phyloP scores from a whole-genome alignment of 495 filamentous ascomycete genomes.

The Daldinia grandis region DNA sequence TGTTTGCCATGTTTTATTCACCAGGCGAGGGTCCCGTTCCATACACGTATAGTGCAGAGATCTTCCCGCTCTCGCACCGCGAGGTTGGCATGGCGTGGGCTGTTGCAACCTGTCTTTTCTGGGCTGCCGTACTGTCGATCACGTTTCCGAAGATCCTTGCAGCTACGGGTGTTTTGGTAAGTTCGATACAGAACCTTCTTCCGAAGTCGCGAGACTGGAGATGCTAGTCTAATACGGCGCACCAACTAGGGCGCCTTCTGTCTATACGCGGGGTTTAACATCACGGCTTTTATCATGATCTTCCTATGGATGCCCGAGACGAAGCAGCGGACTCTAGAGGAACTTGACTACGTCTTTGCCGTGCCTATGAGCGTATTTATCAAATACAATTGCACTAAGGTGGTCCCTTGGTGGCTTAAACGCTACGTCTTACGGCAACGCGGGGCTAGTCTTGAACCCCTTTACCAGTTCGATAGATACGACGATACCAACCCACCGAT shows the following conservation, averaged over 20 bases:
- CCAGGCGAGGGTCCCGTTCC: conserved; percentile 77
- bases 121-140: conserved; percentile 76
- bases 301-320: conserved; percentile 82
- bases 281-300: conserved; percentile 73
- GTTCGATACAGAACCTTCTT: conserved; percentile 36
- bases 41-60: conserved; percentile 80
- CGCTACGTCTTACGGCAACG: conserved; percentile 58
- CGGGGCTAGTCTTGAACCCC: conserved; percentile 48
- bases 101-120: conserved; percentile 75
- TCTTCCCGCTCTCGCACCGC: conserved; percentile 78
- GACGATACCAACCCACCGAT: conserved; percentile 1
- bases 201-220: not conserved
- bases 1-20: conserved; percentile 74
- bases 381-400: conserved; percentile 57
- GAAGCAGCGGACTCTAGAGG: conserved; percentile 78
- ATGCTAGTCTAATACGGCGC: conserved; percentile 13
- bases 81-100: conserved; percentile 81
- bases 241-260: conserved; percentile 54
- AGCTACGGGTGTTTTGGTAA: conserved; percentile 56
- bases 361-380: conserved; percentile 60
- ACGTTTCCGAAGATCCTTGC: conserved; percentile 73
- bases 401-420: conserved; percentile 64
- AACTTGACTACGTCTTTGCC: conserved; percentile 66
- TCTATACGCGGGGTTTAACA: conserved; percentile 73
- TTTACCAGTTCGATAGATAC: conserved; percentile 52